Conservation (phyloP, 495 filamentous ascomycete species). For the Hypoxylon crocopeplum region DNA sequence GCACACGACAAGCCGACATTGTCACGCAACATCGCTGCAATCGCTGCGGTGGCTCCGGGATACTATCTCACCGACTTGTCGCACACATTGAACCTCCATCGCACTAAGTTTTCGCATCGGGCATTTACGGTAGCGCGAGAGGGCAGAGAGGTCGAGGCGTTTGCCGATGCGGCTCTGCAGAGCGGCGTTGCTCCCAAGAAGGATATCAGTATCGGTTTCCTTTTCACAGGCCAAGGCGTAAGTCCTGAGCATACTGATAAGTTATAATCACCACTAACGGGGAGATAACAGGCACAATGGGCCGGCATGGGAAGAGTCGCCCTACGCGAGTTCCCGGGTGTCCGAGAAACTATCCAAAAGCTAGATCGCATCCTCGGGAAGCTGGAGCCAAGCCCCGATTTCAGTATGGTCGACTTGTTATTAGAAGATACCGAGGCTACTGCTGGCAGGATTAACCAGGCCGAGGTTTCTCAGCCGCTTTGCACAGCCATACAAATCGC, state of each 20-base stretch:
- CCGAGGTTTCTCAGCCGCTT: conserved; percentile 49
- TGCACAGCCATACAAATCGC: conserved; percentile 60
- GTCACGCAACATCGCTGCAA: conserved; percentile 40
- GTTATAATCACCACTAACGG: neutral
- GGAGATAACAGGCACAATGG: conserved; percentile 51
- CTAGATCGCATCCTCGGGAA: conserved; percentile 31
- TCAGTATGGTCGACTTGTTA: conserved; percentile 37
- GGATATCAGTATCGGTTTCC: conserved; percentile 43
- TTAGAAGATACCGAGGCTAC: conserved; percentile 20
- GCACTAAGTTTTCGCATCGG: conserved; percentile 35
- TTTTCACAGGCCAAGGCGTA: conserved; percentile 56
- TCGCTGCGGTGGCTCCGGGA: conserved; percentile 31
- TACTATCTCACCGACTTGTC: conserved; percentile 45
- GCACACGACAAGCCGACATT: conserved; percentile 45
- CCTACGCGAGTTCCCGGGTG: conserved; percentile 28
- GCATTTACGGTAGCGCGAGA: conserved; percentile 39
- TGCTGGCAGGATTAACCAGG: conserved; percentile 39
- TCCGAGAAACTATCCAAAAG: conserved; percentile 27
- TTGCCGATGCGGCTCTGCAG: conserved; percentile 8
- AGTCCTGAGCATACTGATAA: neutral
- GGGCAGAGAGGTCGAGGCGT: conserved; percentile 15
- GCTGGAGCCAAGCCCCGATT: conserved; percentile 20
- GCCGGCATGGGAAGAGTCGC: conserved; percentile 50
- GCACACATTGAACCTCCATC: conserved; percentile 44
- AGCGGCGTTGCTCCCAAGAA: conserved; percentile 23